These are phyloP conservation scores for Protomyces inundatus DNA, from an alignment of 1,139 yeast genomes.

Conservation along the genomic window DNA sequence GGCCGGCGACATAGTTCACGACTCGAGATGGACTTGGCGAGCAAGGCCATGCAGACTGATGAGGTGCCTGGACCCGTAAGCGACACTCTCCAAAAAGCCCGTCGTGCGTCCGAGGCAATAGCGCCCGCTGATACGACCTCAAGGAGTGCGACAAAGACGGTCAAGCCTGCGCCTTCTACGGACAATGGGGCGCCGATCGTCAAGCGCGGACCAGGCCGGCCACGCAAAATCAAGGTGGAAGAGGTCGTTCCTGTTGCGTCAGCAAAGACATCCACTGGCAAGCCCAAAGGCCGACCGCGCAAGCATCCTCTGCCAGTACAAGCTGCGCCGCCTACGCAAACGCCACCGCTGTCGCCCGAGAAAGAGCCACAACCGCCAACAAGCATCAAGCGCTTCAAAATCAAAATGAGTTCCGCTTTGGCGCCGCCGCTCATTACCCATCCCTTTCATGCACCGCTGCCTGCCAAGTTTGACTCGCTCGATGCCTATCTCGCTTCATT, in stretches of 20 bases:
- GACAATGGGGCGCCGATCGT: background rate
- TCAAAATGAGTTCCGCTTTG: background rate
- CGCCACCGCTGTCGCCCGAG: no score
- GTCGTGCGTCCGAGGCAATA: no score
- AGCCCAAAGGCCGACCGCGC: no score
- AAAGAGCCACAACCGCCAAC: background rate
- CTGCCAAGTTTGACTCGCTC: constrained; percentile 43
- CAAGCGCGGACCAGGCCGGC: background rate
- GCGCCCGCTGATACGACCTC: no score
- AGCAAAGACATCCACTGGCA: no score
- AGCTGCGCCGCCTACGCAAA: no score
- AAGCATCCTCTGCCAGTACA: no score
- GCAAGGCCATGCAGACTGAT: background rate
- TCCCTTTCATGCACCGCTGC: constrained; percentile 59
- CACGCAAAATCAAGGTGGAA: background rate
- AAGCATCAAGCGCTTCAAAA: background rate
- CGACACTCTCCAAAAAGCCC: no score
- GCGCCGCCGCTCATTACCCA: constrained; percentile 58
- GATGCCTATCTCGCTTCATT: constrained; percentile 49
- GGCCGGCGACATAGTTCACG: background rate
- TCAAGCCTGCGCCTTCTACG: no score
- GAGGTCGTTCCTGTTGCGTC: background rate
- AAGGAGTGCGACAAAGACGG: no score
- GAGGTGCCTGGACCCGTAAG: background rate
- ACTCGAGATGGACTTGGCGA: background rate